These are phyloP conservation scores for Rubroboletus satanas DNA, from an alignment of 768 basidiomycete species.

Conservation along the genomic window DNA sequence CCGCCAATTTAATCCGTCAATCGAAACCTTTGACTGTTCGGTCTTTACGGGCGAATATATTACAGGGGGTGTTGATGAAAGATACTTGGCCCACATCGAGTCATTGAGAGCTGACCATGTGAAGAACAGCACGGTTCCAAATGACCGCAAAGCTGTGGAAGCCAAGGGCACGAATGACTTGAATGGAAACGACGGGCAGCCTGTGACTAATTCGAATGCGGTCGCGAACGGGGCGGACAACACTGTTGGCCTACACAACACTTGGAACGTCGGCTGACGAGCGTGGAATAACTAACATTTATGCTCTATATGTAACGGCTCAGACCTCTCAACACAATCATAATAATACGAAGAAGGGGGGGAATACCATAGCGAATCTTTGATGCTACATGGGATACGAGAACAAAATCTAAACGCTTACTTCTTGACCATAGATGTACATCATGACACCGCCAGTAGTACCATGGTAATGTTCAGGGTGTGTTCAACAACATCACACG, in stretches of 20 bases:
- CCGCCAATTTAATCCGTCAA: constrained; percentile 72
- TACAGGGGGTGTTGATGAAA: constrained; percentile 86
- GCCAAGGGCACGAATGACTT: constrained; percentile 30
- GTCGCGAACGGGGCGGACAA: constrained; percentile 64
- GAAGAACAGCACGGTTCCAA: constrained; percentile 47
- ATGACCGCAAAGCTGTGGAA: constrained; percentile 33
- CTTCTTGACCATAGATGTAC: constrained; percentile 6
- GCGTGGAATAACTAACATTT: neutral
- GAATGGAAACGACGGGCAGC: constrained; percentile 18
- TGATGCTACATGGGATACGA: constrained; percentile 15
- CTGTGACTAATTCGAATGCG: constrained; percentile 34
- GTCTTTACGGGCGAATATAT: constrained; percentile 98
- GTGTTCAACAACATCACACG: neutral
- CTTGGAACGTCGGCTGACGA: constrained; percentile 45
- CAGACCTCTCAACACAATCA: constrained; percentile 1
- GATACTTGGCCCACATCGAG: constrained; percentile 75
- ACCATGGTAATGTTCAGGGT: neutral
- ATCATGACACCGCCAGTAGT: neutral
- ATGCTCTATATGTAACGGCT: constrained; percentile 1
- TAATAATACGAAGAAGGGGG: constrained; percentile 6
- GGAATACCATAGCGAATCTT: constrained; percentile 5
- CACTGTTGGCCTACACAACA: constrained; percentile 77
- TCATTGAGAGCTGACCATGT: constrained; percentile 76
- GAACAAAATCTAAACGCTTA: constrained; percentile 2
- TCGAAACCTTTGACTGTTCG: constrained; percentile 87